Percentiles rank a stretch among this genome's conserved stretches.
Evolutionary conservation across 176 grass and related monocot species (phyloP).

Genomic region (Areca catechu): DNA sequence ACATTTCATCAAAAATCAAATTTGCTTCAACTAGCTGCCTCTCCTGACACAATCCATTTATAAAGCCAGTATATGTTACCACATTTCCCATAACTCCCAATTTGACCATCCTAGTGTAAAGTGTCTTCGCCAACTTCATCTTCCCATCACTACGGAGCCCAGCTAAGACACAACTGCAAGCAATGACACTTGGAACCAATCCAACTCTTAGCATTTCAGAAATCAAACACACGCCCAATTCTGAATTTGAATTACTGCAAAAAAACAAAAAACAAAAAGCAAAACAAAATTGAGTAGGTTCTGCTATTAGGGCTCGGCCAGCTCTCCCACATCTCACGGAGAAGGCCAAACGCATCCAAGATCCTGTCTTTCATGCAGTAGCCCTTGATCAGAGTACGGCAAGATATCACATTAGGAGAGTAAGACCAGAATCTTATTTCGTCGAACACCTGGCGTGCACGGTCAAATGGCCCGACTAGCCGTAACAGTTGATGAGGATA

Average conservation of each 20-base stretch:
- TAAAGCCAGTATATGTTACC: constrained; percentile 20
- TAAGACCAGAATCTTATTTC: constrained; percentile 14
- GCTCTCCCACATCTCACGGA: not conserved
- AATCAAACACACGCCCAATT: constrained; percentile 9
- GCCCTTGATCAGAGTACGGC: constrained; percentile 21
- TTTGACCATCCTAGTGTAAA: constrained; percentile 31
- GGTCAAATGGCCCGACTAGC: constrained; percentile 5
- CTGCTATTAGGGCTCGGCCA: constrained; percentile 12
- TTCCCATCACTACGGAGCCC: constrained; percentile 13
- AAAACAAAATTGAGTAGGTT: constrained; percentile 21
- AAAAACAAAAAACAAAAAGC: too few species aligned
- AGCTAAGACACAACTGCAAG: constrained; percentile 16
- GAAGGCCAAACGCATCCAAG: constrained; percentile 8
- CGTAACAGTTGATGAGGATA: constrained; percentile 14
- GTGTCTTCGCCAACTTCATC: constrained; percentile 13
- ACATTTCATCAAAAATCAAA: constrained; percentile 26
- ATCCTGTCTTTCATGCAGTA: constrained; percentile 2
- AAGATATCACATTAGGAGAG: constrained; percentile 17
- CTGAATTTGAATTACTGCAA: not conserved
- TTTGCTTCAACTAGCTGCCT: constrained; percentile 12
- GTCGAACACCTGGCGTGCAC: constrained; percentile 25
- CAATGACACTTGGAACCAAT: constrained; percentile 22
- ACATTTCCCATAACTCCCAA: constrained; percentile 15
- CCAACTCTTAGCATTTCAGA: constrained; percentile 13
- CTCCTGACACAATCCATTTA: constrained; percentile 18